Conservation (phyloP, 2,329 filamentous ascomycete species). For the Penicillium decumbens region DNA sequence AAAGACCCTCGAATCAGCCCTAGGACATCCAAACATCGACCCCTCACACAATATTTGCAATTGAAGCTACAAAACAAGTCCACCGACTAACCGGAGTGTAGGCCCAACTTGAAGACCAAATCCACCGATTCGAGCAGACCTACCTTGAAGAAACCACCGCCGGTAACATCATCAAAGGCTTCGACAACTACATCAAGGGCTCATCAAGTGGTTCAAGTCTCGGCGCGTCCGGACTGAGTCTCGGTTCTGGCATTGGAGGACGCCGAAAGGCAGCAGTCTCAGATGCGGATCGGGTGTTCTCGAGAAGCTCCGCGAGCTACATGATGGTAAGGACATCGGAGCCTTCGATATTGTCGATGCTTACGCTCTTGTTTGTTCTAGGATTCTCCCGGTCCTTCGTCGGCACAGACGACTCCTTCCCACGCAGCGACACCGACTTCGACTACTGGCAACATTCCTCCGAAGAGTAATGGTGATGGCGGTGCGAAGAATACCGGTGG, state of each 20-base stretch:
- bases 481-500: conserved; percentile 19
- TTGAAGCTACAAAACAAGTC: neutral
- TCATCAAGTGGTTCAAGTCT: conserved; percentile 51
- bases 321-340: conserved; percentile 33
- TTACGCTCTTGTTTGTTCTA: conserved; percentile 15
- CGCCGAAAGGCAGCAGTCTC: conserved; percentile 44
- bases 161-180: conserved; percentile 95
- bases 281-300: conserved; percentile 47
- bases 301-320: conserved; percentile 47
- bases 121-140: conserved; percentile 73
- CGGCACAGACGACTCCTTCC: conserved; percentile 45
- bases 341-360: neutral
- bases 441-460: conserved; percentile 26
- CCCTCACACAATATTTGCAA: neutral
- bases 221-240: conserved; percentile 30
- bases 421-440: conserved; percentile 46
- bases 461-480: conserved; percentile 24
- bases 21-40: neutral
- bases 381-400: conserved; percentile 44
- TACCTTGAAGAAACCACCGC: conserved; percentile 85
- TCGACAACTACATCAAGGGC: conserved; percentile 97
- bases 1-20: neutral
- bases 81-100: conserved; percentile 26
- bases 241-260: conserved; percentile 25
- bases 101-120: conserved; percentile 69